phyloP scores from a whole-genome alignment of 1,139 yeast species.

The Scheffersomyces segobiensis region DNA sequence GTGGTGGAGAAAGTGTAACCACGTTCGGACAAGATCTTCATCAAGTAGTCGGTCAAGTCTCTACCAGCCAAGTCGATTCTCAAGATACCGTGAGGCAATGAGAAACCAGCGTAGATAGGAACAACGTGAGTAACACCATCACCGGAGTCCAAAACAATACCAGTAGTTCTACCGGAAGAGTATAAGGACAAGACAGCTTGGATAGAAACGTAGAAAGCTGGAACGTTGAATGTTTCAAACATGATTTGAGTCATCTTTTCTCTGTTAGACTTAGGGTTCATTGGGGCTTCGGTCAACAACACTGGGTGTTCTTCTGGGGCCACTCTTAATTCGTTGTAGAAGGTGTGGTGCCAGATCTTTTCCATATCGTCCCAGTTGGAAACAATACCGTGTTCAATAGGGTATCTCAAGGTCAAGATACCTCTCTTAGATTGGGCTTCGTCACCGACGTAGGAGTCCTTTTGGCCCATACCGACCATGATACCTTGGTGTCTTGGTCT shows the following conservation, averaged over 20 bases:
- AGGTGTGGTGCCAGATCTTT: constrained; percentile 99
- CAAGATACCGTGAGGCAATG: constrained; percentile 97
- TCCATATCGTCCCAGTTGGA: constrained; percentile 99
- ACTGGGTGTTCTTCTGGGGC: constrained; percentile 99
- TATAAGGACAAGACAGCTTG: constrained; percentile 98
- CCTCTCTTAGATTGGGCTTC: constrained; percentile 99
- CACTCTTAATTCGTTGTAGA: constrained; percentile 96
- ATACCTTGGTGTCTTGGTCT: constrained; percentile 99
- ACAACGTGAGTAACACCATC: constrained; percentile 99
- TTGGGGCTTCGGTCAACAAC: constrained; percentile 97
- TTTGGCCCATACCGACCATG: constrained; percentile 99
- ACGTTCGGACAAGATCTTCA: constrained; percentile 98
- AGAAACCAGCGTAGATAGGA: constrained; percentile 99
- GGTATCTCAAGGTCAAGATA: constrained; percentile 97
- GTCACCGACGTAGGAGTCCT: constrained; percentile 99
- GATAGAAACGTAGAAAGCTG: constrained; percentile 97
- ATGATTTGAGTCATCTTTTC: constrained; percentile 99
- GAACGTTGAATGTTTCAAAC: constrained; percentile 98
- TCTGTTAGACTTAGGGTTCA: constrained; percentile 98
- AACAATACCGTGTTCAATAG: constrained; percentile 99
- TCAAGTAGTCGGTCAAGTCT: constrained; percentile 97
- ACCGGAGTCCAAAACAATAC: constrained; percentile 99
- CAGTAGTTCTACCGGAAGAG: constrained; percentile 99
- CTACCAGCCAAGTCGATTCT: constrained; percentile 99
- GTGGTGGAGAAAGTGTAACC: constrained; percentile 98